Evolutionary conservation across 495 filamentous ascomycete species (phyloP), one percentile per base, ranked within the genome.

Genomic region (Lophiostoma macrostomum): DNA sequence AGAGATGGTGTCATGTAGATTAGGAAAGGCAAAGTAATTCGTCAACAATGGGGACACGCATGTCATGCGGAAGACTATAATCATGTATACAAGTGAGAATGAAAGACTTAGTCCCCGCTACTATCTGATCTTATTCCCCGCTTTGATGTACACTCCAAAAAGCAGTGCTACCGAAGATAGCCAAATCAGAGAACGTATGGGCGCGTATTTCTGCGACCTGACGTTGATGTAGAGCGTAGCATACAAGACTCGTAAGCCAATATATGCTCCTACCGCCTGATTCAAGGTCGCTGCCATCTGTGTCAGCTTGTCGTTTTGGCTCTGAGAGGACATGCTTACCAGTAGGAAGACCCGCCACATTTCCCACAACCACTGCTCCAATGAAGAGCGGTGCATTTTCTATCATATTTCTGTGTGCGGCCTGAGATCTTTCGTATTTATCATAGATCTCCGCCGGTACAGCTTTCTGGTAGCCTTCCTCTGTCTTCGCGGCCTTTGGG

Each of bases 301-400:
- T 4, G 18, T 43, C 22, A 43, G 40, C 22, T 12, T n/a, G n/a
- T n/a, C n/a, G n/a, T n/a, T n/a, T n/a, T n/a, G n/a, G n/a, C n/a
- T n/a, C n/a, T 38, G 18, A 22, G 8, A 22, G 20, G 1, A 23
- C 7, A 3, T 1, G 34, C 59, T 48, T 53, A 53, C 59, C 19
- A 5, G 40, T 20, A 22, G 19, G 6, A 2, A 62, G 43, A 6
- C 41, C 25, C 4, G 43, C 53, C 53, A 62, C 40, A 38, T 53
- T 62, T 10, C 47, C 59, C 13, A 50, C n/a, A n/a, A 58, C 4
- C 13, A 62, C 37, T 6, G 59, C 59, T 1, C 59, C 53, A 19
- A 62, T 50, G 37, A 57, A 62, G 3, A 53, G 37, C 0, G 53
- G 47, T 30, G 36, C 49, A 38, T 54, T 62, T 36, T 62, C 59